Percentiles rank a stretch among this genome's conserved stretches.
These are phyloP conservation scores for Pholiota molesta DNA, from an alignment of 768 basidiomycete species.

Conservation along the genomic window DNA sequence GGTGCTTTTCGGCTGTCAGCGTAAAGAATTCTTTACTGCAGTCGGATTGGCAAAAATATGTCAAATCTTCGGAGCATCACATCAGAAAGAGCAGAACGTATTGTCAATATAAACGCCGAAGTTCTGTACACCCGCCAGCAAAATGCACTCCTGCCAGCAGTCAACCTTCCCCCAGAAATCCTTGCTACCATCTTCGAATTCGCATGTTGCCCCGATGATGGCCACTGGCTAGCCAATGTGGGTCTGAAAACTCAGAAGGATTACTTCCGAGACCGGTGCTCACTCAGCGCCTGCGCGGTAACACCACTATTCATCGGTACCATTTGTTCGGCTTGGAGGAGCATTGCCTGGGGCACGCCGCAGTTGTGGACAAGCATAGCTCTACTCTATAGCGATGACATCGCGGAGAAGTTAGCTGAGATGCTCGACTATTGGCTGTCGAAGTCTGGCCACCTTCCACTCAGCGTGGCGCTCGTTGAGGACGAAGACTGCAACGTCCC, in stretches of 20 bases:
- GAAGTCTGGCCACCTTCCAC: conserved; percentile 15
- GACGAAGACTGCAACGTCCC: conserved; percentile 6
- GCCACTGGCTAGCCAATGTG: not conserved
- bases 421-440: conserved; percentile 23
- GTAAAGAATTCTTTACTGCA: too few species aligned
- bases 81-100: too few species aligned
- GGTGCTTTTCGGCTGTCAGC: too few species aligned
- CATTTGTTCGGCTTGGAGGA: conserved; percentile 24
- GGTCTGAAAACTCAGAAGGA: conserved; percentile 2
- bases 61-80: too few species aligned
- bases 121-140: conserved; percentile 11
- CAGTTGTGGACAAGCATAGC: conserved; percentile 22
- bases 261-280: conserved; percentile 13
- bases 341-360: conserved; percentile 16
- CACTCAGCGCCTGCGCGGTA: conserved; percentile 15
- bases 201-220: conserved; percentile 13
- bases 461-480: conserved; percentile 19
- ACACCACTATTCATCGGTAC: conserved; percentile 14
- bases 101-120: too few species aligned
- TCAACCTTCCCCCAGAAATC: conserved; percentile 22
- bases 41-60: too few species aligned
- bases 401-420: conserved; percentile 16
- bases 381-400: conserved; percentile 12
- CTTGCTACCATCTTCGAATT: conserved; percentile 22
- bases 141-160: conserved; percentile 20